phyloP scores from a whole-genome alignment of 2,329 filamentous ascomycete genomes.

The Fusarium veterinarium region DNA sequence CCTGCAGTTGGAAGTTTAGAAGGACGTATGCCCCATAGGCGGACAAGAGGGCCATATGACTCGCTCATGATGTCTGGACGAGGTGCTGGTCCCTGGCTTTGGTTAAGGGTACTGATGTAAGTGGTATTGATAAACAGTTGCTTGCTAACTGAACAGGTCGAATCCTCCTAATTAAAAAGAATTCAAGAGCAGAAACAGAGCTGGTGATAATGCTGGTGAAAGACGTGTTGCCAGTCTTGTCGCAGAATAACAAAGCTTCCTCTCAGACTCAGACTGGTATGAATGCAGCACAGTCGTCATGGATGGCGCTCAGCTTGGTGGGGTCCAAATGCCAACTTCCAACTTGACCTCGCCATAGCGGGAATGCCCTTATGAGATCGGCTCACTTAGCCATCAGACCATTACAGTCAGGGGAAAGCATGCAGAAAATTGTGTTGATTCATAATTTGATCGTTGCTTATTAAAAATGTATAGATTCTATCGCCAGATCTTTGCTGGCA shows the following conservation, averaged over 20 bases:
- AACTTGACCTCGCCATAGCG: constrained; percentile 14
- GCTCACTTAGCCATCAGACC: constrained; percentile 1
- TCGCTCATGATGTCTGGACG: constrained; percentile 34
- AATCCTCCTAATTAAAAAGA: neutral
- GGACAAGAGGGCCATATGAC: constrained; percentile 60
- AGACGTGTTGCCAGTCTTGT: neutral
- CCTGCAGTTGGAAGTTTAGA: constrained; percentile 59
- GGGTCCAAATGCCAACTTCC: constrained; percentile 31
- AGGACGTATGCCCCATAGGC: constrained; percentile 63
- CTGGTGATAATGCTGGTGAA: neutral
- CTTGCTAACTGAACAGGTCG: neutral
- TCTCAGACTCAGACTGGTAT: neutral
- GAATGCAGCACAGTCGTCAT: constrained; percentile 29
- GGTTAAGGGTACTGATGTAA: constrained; percentile 1
- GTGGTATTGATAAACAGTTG: neutral
- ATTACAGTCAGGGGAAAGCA: neutral
- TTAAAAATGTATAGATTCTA: constrained; percentile 44
- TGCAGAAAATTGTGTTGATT: neutral
- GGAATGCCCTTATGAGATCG: constrained; percentile 4
- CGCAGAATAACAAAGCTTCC: neutral
- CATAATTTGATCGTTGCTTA: constrained; percentile 39
- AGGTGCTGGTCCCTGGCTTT: neutral
- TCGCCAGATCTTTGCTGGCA: constrained; percentile 36
- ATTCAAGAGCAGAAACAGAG: neutral
- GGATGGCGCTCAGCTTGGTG: constrained; percentile 22